Evolutionary conservation across 495 filamentous ascomycete species (phyloP).

Genomic region (Podospora pseudocomata): DNA sequence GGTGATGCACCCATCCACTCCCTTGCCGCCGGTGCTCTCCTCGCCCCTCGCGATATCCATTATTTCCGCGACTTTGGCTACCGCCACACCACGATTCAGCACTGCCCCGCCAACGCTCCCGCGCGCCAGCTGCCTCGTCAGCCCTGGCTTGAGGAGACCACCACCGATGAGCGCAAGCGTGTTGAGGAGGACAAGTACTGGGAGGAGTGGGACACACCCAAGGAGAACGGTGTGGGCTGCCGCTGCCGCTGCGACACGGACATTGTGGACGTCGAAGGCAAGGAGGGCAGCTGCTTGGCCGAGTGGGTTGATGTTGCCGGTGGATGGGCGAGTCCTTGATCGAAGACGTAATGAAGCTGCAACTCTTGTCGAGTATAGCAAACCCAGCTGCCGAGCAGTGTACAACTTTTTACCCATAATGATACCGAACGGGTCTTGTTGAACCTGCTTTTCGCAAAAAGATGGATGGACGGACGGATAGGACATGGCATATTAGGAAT

Average conservation of each 20-base stretch:
- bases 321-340: slow-evolving; percentile 70
- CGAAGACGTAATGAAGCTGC: background rate
- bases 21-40: slow-evolving; percentile 84
- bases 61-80: slow-evolving; percentile 99
- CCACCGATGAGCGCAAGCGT: slow-evolving; percentile 77
- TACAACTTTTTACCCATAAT: background rate
- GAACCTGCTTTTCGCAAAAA: background rate
- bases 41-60: slow-evolving; percentile 81
- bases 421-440: background rate
- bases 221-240: slow-evolving; percentile 97
- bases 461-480: background rate
- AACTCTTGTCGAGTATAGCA: too few species aligned
- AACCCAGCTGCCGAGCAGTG: too few species aligned
- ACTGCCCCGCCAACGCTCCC: slow-evolving; percentile 95
- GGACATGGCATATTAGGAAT: background rate
- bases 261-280: slow-evolving; percentile 94
- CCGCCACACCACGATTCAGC: slow-evolving; percentile 96
- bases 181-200: slow-evolving; percentile 96
- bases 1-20: slow-evolving; percentile 99
- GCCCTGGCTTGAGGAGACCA: slow-evolving; percentile 82
- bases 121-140: slow-evolving; percentile 78
- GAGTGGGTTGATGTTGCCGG: slow-evolving; percentile 99
- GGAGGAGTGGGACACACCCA: slow-evolving; percentile 77
- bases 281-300: slow-evolving; percentile 87
- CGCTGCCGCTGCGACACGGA: slow-evolving; percentile 98